A percentile compares a stretch with the other conserved stretches of the same genome.
Evolutionary conservation across 2,329 filamentous ascomycete species (phyloP).

Genomic region (Diaporthe longicolla): DNA sequence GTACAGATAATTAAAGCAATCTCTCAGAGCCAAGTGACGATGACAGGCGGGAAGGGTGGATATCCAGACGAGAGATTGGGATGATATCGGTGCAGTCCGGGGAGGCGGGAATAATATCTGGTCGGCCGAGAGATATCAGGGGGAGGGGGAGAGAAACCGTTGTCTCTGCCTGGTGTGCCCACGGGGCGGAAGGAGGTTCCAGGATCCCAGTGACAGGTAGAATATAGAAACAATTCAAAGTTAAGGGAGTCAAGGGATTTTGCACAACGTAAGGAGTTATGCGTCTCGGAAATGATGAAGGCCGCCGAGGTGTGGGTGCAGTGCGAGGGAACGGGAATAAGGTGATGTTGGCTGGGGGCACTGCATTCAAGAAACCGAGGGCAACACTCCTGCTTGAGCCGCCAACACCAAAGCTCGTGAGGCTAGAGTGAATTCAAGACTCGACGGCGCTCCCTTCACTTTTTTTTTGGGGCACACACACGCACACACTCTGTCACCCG

Average conservation of each 20-base stretch:
- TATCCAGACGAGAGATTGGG: slow-evolving; percentile 21
- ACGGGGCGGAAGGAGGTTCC: slow-evolving; percentile 2
- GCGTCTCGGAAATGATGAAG: slow-evolving; percentile 29
- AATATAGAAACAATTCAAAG: slow-evolving; percentile 35
- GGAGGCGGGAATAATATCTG: slow-evolving; percentile 12
- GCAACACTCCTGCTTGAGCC: slow-evolving; percentile 18
- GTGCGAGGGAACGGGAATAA: slow-evolving; percentile 34
- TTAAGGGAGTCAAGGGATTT: slow-evolving; percentile 37
- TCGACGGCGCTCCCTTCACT: slow-evolving; percentile 10
- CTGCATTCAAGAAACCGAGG: slow-evolving; percentile 27
- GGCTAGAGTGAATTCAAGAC: slow-evolving; percentile 12
- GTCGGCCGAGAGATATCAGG: slow-evolving; percentile 16
- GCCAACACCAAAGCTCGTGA: slow-evolving; percentile 17
- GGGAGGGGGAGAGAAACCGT: not conserved
- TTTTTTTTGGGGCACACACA: not conserved
- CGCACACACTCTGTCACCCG: not conserved
- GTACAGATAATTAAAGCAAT: slow-evolving; percentile 24
- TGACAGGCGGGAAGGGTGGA: slow-evolving; percentile 8
- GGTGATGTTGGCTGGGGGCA: slow-evolving; percentile 35
- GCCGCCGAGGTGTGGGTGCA: slow-evolving; percentile 26
- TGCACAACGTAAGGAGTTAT: slow-evolving; percentile 19
- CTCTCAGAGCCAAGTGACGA: slow-evolving; percentile 2
- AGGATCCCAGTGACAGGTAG: slow-evolving; percentile 21
- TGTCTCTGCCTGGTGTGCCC: not conserved
- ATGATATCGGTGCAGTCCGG: slow-evolving; percentile 23